Evolutionary conservation across 2,329 filamentous ascomycete species (phyloP), one percentile per base, ranked within the genome.

Genomic region (Atkinsonella hypoxylon): DNA sequence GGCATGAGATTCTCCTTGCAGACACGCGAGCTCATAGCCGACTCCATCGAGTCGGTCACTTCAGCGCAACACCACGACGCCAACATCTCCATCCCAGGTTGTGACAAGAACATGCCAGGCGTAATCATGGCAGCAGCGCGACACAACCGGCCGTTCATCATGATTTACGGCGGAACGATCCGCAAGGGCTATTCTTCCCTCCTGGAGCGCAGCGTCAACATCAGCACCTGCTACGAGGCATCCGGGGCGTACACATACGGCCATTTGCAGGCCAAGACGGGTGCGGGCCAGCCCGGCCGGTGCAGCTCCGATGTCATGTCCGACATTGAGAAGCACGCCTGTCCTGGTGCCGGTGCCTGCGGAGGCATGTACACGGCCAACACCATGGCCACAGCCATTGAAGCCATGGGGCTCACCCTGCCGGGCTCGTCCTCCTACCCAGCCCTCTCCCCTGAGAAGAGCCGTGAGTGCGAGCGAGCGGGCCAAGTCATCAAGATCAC

Each of bases 31-130:
- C 82, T 96, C 57, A 96, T 97, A 57, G 90, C 90, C 56, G 90
- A 97, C 69, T 90, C 84, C 58, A 89, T 96, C 61, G 91, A 97
- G 71, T 90, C 87, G 1, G 87, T 95, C 39, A 96, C 89, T 1
- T 91, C 85, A 64, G 91, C 87, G 5, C 90, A 96, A 65, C 85
- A 86, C 59, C 89, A 96, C 67, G 91, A 96, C 64, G 91, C 89
- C 52, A 94, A 90, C 66, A 90, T 96, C 64, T 83, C 87, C 31
- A 91, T 96, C 58, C 89, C 91, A 0, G 90, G 90, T 11, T 96
- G 90, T 66, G 90, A 96, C 72, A 96, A 96, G 78, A 96, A 96
- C 67, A 96, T 96, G 91, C 90, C 90, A 0, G 90, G 90, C 56
- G 85, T 87, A 15, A 75, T 93, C 55, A 95, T 95, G 83, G 89